phyloP scores from a whole-genome alignment of 306 rosid genomes.

The Gastrolobium bilobum region DNA sequence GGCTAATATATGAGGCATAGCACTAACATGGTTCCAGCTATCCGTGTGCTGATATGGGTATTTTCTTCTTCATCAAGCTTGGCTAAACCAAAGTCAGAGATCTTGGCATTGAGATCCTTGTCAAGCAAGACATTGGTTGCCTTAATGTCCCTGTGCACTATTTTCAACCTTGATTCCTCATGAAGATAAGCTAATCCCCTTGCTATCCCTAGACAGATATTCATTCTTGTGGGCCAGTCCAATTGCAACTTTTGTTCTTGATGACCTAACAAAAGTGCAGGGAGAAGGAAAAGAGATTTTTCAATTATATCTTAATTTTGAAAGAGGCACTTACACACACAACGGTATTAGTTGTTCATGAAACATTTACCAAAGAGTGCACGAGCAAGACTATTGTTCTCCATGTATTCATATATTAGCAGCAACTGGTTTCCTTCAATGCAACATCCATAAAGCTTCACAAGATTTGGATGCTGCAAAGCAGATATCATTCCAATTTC shows the following conservation, averaged over 20 bases:
- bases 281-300: neutral
- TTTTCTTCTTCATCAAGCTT: constrained; percentile 84
- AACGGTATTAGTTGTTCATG: neutral
- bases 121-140: constrained; percentile 83
- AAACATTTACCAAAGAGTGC: constrained; percentile 75
- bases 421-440: constrained; percentile 83
- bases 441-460: constrained; percentile 83
- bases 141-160: constrained; percentile 87
- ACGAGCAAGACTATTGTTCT: constrained; percentile 85
- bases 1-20: neutral
- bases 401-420: constrained; percentile 82
- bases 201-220: constrained; percentile 77
- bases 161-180: constrained; percentile 80
- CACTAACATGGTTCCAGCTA: constrained; percentile 79
- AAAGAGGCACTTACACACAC: constrained; percentile 17
- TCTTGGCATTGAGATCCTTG: constrained; percentile 73
- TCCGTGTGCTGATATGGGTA: constrained; percentile 78
- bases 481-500: constrained; percentile 94
- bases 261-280: constrained; percentile 45
- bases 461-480: constrained; percentile 87
- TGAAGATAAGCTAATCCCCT: constrained; percentile 81
- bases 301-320: constrained; percentile 12
- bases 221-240: constrained; percentile 77
- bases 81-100: constrained; percentile 92
- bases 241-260: constrained; percentile 57